A percentile compares a stretch with the other conserved stretches of the same genome.
These are phyloP conservation scores for Tinospora cordifolia DNA, from an alignment of 164 flowering plant species.

Conservation along the genomic window DNA sequence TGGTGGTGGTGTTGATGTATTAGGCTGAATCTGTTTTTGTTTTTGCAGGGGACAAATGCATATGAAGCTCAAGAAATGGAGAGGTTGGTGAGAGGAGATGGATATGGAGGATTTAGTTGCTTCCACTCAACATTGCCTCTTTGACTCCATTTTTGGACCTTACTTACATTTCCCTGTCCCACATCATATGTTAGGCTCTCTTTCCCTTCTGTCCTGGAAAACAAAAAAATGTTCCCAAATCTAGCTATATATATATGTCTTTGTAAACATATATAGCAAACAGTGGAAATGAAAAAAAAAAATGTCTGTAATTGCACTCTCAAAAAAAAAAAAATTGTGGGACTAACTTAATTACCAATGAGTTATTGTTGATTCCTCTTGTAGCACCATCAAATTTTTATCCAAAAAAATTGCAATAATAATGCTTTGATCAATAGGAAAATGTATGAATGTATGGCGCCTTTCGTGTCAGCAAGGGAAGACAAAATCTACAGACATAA, in stretches of 20 bases:
- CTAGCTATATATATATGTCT: conserved; percentile 3
- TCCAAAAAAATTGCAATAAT: background rate
- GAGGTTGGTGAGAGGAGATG: conserved; percentile 39
- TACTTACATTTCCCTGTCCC: conserved; percentile 5
- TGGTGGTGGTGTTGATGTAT: background rate
- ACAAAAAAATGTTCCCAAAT: conserved; percentile 11
- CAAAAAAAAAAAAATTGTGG: conserved; percentile 6
- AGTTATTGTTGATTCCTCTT: background rate
- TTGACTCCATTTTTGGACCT: conserved; percentile 28
- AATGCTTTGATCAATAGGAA: background rate
- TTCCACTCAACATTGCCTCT: conserved; percentile 30
- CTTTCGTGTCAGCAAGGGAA: background rate
- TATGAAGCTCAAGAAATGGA: conserved; percentile 37
- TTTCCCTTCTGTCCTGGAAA: conserved; percentile 9
- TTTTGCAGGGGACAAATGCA: conserved; percentile 38
- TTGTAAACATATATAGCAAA: conserved; percentile 7
- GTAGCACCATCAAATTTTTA: background rate
- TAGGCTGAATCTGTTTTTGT: conserved; percentile 17
- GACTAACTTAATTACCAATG: conserved; percentile 8
- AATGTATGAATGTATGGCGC: background rate
- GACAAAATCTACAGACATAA: background rate
- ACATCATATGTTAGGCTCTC: conserved; percentile 12
- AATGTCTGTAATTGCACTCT: background rate
- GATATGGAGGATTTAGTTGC: conserved; percentile 37
- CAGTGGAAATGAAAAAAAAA: conserved; percentile 1